Evolutionary conservation across 108 stramenopile genomes (phyloP), one percentile per base, ranked within the genome.

Genomic region (Halocafeteria seosinensis): DNA sequence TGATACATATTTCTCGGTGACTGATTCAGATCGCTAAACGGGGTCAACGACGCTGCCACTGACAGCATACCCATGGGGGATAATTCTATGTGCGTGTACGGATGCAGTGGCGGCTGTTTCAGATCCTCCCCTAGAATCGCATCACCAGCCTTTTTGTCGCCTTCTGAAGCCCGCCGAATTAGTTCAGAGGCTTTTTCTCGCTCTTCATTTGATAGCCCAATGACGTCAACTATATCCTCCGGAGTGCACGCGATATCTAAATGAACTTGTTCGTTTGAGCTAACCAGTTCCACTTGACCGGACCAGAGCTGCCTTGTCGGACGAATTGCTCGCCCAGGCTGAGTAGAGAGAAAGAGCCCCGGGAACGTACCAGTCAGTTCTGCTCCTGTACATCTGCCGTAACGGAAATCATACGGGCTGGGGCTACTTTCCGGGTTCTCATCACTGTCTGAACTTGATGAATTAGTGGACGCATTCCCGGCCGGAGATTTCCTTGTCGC

Each of bases 11-110:
- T 98, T 62, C 94, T 72, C 3, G 96, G 96, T 9, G 84, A 86
- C 76, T 98, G 96, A 69, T 98, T 98, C 66, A 93, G 91, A 74
- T 98, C 96, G 9, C 85, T 86, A 71, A 91, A 95, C 0, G 94
- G 94, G 31, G 94, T 95, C 70, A 91, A 69, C 59, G 88, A 89
- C 13, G 96, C 93, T 55, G 95, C 86, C 27, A 95, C 65, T 78
- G 86, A 87, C 29, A 98, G 85, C 92, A 98, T 95, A 64, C 86
- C 90, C 21, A 86, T 89, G 34, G 96, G 92, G 73, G 88, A 86
- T 0, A 95, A 72, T 70, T 98, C 96, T 65, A 86, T 78, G 77
- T 98, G 96, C 1, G 92, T 93, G 59, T 69, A 69, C n/a, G 63
- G 59, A 27, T 28, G 33, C 66, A 67, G 63, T 0, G 86, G 84